Evolutionary conservation across 805 yeast genomes (phyloP).

Genomic region (Maudiozyma barnettii): DNA sequence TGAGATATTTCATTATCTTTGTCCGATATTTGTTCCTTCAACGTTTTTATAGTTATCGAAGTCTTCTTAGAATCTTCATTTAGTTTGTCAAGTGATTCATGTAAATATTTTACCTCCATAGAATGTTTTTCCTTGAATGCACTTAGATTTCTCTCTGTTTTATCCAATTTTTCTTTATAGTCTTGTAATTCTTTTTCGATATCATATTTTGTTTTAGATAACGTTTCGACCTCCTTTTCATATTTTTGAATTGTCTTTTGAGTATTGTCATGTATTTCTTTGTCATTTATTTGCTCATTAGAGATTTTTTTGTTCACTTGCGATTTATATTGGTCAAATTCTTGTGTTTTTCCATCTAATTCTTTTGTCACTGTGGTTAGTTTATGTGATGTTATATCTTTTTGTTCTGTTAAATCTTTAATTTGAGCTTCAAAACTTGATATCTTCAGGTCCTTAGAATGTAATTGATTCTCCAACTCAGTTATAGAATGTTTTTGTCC

Average conservation of each 20-base stretch:
- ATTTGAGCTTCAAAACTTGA: neutral
- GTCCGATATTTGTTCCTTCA: neutral
- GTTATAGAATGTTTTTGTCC: neutral
- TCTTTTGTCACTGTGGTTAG: neutral
- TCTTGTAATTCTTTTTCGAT: neutral
- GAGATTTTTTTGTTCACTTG: neutral
- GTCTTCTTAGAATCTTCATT: neutral
- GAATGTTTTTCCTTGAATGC: slow-evolving; percentile 1
- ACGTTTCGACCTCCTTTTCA: neutral
- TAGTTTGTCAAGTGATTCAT: neutral
- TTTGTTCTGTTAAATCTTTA: neutral
- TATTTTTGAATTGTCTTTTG: neutral
- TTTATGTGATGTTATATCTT: neutral
- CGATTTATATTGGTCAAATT: neutral
- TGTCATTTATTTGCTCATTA: neutral
- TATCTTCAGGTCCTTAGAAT: neutral
- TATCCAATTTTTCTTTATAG: neutral
- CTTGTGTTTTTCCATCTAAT: neutral
- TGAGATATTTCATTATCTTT: slow-evolving; percentile 3
- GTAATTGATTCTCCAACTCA: neutral
- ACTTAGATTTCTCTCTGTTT: neutral
- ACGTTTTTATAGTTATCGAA: too few relatives aligned
- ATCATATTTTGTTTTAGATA: neutral
- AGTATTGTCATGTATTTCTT: neutral
- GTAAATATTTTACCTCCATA: slow-evolving; percentile 1